Evolutionary conservation across 2,329 filamentous ascomycete genomes (phyloP).

Genomic region (Sporothrix protearum): DNA sequence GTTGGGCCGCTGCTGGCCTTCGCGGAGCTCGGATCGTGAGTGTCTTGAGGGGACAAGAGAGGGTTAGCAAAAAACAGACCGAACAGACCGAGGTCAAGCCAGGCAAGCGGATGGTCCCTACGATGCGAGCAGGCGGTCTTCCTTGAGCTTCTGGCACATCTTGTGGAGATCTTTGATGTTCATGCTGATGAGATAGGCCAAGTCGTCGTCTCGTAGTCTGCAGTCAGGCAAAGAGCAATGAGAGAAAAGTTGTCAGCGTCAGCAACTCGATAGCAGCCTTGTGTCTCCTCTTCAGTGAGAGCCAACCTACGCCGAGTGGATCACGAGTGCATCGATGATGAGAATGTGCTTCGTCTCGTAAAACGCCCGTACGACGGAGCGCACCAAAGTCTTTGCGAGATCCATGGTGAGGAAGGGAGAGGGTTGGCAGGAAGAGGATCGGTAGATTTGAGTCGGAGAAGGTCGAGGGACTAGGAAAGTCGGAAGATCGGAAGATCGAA

Average conservation of each 20-base stretch:
- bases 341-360: slow-evolving; percentile 81
- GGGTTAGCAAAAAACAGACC: slow-evolving; percentile 12
- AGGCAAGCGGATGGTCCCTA: slow-evolving; percentile 40
- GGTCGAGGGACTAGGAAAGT: no score
- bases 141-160: slow-evolving; percentile 76
- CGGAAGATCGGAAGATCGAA: no score
- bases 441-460: no score
- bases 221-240: not conserved
- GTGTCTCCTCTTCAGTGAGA: not conserved
- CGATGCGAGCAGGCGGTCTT: slow-evolving; percentile 81
- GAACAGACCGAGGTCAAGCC: not conserved
- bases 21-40: slow-evolving; percentile 71
- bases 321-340: slow-evolving; percentile 79
- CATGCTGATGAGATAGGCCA: slow-evolving; percentile 81
- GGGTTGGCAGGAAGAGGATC: not conserved
- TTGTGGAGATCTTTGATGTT: slow-evolving; percentile 91
- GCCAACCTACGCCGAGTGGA: slow-evolving; percentile 67
- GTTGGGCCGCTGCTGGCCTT: slow-evolving; percentile 75
- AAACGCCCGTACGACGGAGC: slow-evolving; percentile 81
- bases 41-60: slow-evolving; percentile 47
- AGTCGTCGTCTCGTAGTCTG: slow-evolving; percentile 72
- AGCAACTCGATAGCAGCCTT: not conserved
- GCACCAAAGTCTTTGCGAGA: slow-evolving; percentile 70
- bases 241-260: slow-evolving; percentile 37
- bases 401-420: slow-evolving; percentile 40